phyloP scores from a whole-genome alignment of 1,284 basidiomycete species.

The Apiotrichum akiyoshidainum region DNA sequence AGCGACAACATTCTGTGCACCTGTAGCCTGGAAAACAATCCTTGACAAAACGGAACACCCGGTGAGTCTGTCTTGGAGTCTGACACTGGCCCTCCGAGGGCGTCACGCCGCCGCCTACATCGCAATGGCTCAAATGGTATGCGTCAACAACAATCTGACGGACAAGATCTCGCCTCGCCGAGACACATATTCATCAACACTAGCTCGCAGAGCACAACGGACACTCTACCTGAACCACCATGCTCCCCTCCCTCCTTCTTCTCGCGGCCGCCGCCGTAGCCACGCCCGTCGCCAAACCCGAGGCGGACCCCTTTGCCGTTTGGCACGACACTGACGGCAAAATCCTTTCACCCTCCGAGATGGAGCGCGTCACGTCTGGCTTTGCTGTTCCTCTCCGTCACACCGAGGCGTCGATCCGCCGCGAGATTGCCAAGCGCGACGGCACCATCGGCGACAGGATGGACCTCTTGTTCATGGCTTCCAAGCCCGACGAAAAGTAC shows the following conservation, averaged over 20 bases:
- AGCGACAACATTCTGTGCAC: too few species aligned
- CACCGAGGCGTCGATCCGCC: slow-evolving; percentile 14
- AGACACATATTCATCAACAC: neutral
- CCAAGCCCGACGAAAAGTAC: slow-evolving; percentile 38
- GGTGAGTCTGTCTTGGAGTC: too few species aligned
- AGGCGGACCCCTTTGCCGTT: slow-evolving; percentile 13
- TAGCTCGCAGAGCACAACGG: neutral
- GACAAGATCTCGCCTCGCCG: neutral
- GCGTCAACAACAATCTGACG: neutral
- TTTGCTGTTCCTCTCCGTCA: slow-evolving; percentile 30
- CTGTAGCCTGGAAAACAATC: too few species aligned
- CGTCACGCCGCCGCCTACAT: too few species aligned
- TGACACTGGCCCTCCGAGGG: too few species aligned
- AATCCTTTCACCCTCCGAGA: neutral
- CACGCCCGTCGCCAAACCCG: slow-evolving; percentile 16
- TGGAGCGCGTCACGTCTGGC: neutral
- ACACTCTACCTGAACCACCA: neutral
- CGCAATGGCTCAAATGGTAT: neutral
- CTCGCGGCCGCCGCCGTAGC: slow-evolving; percentile 15
- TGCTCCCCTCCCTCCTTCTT: slow-evolving; percentile 25
- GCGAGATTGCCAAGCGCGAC: slow-evolving; percentile 28
- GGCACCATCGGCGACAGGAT: slow-evolving; percentile 11
- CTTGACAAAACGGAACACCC: too few species aligned
- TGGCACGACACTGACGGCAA: neutral
- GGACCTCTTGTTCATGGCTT: slow-evolving; percentile 37